A percentile compares a stretch with the other conserved stretches of the same genome.
Conservation (phyloP, 805 yeast species). For the Saccharomycopsis lassenensis region DNA sequence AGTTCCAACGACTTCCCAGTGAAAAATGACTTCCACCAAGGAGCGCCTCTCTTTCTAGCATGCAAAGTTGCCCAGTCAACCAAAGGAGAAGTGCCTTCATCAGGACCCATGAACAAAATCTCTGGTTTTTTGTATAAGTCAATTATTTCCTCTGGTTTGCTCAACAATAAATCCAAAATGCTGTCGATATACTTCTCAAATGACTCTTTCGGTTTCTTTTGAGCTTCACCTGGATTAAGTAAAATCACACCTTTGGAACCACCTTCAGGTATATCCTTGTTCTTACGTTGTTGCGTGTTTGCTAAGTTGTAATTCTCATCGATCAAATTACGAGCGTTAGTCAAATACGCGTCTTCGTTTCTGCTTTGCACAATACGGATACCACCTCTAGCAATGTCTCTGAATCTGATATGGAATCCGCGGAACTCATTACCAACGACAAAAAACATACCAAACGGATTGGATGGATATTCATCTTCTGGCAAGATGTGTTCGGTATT, state of each 20-base stretch:
- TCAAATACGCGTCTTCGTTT: constrained; percentile 72
- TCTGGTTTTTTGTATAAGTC: constrained; percentile 79
- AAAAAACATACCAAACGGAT: constrained; percentile 89
- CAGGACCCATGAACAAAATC: constrained; percentile 97
- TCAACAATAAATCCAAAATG: constrained; percentile 69
- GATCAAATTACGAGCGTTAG: constrained; percentile 78
- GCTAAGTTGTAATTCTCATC: constrained; percentile 97
- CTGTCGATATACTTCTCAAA: constrained; percentile 91
- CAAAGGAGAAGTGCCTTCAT: constrained; percentile 92
- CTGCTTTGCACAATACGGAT: constrained; percentile 88
- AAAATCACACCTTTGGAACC: constrained; percentile 96
- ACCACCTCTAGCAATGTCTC: constrained; percentile 98
- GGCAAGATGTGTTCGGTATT: constrained; percentile 85
- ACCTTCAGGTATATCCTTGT: constrained; percentile 98
- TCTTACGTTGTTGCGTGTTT: constrained; percentile 89
- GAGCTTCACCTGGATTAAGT: constrained; percentile 66
- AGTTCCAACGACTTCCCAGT: constrained; percentile 87
- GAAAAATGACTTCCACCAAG: constrained; percentile 97
- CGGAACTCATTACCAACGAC: constrained; percentile 94
- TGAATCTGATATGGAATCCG: constrained; percentile 94
- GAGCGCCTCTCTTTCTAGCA: constrained; percentile 85
- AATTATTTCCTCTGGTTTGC: constrained; percentile 67
- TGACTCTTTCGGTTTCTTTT: constrained; percentile 69
- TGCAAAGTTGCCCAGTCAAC: constrained; percentile 97
- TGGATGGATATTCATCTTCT: constrained; percentile 75